Base-by-base conservation (phyloP, 495 filamentous ascomycete genomes). In the Annulohypoxylon stygium region DNA sequence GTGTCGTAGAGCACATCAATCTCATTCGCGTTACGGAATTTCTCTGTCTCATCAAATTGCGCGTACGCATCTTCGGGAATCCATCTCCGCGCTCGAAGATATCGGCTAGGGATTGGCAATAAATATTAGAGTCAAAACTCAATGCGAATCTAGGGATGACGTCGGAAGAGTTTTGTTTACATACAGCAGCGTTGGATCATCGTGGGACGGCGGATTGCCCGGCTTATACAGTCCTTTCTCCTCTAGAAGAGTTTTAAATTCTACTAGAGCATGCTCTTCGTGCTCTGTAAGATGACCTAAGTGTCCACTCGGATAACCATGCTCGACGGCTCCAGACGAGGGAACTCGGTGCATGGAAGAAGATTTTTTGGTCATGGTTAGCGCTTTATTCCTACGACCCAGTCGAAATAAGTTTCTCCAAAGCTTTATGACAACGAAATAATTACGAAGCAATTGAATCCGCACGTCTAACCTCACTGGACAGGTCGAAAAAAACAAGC, bases 1-100 rank as follows among this genome's bases (percentile, higher is more conserved):
- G 91, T 92, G 80, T 91, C 88, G 76, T 93, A 94, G 47, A 96
- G 83, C 33, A 85, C 80, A 61, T 92, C 87, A 61, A 96, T 88
- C 57, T 92, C 80, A 78, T 95, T 94, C 58, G 92, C 89, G 76
- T 88, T 89, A 41, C 94, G 89, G 91, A 94, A 97, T 37, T 92
- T 89, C 81, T 97, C 93, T 0, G 94, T 97, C 60, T 94, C 93
- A 75, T 91, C 90, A 81, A 97, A 97, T 78, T 97, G 94, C 59
- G 79, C 85, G 80, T 91, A 93, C 1, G 94, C 94, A 53, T 93
- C 92, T 61, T 86, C 81, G 4, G 91, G 85, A 55, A 90, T 83
- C 82, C 93, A 97, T 72, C 85, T 90, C 41, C 93, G 89, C 9
- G 93, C 93, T 74, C 93, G 91, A 23, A 97, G 85, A 78, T 90